phyloP scores from a whole-genome alignment of 2,329 filamentous ascomycete genomes.

The Xylaria sp. region DNA sequence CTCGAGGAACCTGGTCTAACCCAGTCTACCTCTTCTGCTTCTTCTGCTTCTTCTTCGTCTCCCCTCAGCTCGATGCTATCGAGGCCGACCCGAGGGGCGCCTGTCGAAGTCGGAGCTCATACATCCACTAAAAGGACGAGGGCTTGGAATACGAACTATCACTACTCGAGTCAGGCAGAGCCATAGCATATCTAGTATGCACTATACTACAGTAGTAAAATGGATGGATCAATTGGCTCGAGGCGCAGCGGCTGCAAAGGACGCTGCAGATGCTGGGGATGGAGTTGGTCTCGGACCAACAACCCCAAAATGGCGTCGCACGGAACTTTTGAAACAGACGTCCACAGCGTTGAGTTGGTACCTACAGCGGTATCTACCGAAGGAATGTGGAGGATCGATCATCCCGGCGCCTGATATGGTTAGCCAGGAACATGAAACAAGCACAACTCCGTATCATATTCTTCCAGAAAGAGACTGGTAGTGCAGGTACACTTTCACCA shows the following conservation, averaged over 20 bases:
- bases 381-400: slow-evolving; percentile 31
- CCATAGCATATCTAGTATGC: background rate
- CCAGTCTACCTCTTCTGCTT: background rate
- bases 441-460: slow-evolving; percentile 45
- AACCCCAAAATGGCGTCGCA: slow-evolving; percentile 34
- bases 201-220: background rate
- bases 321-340: slow-evolving; percentile 43
- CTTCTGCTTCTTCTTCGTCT: background rate
- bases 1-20: background rate
- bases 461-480: slow-evolving; percentile 46
- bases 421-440: slow-evolving; percentile 47
- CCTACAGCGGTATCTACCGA: slow-evolving; percentile 29
- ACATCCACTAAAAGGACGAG: background rate
- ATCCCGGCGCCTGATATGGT: slow-evolving; percentile 32
- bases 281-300: slow-evolving; percentile 35
- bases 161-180: slow-evolving; percentile 8
- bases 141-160: background rate
- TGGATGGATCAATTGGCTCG: slow-evolving; percentile 25
- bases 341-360: slow-evolving; percentile 36
- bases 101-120: background rate
- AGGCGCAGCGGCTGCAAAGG: slow-evolving; percentile 29
- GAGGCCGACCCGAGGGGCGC: background rate
- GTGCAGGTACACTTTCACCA: slow-evolving; percentile 20
- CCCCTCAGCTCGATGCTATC: background rate
- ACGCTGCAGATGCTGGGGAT: slow-evolving; percentile 20